Base-by-base conservation (phyloP, 257 asterid species). In the Osmanthus fragrans region DNA sequence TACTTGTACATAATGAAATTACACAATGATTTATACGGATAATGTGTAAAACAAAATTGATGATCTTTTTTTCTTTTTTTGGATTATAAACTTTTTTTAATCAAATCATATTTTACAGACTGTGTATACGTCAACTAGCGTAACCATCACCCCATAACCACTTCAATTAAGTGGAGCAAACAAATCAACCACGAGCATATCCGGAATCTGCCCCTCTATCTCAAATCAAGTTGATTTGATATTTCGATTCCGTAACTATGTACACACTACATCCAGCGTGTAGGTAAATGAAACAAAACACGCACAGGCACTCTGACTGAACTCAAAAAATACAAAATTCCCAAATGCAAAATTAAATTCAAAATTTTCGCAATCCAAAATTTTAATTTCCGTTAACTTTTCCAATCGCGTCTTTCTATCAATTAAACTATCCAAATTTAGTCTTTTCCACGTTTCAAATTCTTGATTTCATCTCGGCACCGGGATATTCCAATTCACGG, bases 241-340 rank as follows among this genome's bases (percentile, higher is more conserved):
- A 66, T 87, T 83, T 88, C 74, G 73, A 82, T 27, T 90, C 94
- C 96, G 90, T 63, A 70, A 6, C 84, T 1, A 37, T 51, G 77
- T 33, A 37, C 42, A 34, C 33, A 72, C 75, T 63, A 72, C 85
- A 73, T 71, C 83, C 85, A 75, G 92, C 89, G 89, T 80, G 79
- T 85, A 82, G 83, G 78, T 64, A 72, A 86, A 85, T 88, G 86
- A 74, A 63, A 69, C 33, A 32, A 23, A 32, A n/a, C 18, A 65
- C 80, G 60, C 79, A n/a, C 23, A 65, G 79, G 60, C 79, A 66
- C 16, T 40, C 13, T 40, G 2, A 25, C 69, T 25, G 69, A 80
- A 73, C 82, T 78, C 74, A 56, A 75, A 77, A 68, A 37, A 23
- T 60, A 40, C 78, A 70, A 79, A 76, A 79, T 30, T 73, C 80